These are phyloP conservation scores for Verticillium dahliae DNA, from an alignment of 2,329 filamentous ascomycete genomes.

Conservation along the genomic window DNA sequence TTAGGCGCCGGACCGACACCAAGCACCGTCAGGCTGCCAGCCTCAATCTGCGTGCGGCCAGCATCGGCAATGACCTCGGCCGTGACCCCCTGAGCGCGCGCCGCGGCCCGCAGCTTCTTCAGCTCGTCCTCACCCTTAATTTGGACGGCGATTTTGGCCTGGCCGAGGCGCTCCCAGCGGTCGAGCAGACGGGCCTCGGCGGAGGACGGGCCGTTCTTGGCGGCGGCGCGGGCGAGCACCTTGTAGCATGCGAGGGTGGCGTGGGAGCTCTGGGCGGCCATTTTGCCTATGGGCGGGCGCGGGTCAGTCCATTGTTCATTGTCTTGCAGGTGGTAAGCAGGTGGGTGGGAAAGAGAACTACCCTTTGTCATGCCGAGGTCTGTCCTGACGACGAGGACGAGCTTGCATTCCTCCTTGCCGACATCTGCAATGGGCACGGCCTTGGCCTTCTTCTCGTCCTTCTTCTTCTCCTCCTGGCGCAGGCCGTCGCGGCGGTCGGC, in stretches of 20 bases:
- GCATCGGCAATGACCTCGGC: constrained; percentile 90
- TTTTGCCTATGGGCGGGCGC: constrained; percentile 64
- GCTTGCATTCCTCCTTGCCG: constrained; percentile 76
- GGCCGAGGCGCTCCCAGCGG: constrained; percentile 80
- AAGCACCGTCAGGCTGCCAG: constrained; percentile 85
- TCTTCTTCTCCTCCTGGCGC: constrained; percentile 26
- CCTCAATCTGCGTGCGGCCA: constrained; percentile 93
- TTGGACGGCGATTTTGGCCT: constrained; percentile 92
- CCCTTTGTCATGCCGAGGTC: constrained; percentile 98
- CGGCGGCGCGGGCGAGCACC: constrained; percentile 53
- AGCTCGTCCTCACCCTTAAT: constrained; percentile 81
- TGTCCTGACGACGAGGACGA: constrained; percentile 85
- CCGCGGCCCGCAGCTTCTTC: constrained; percentile 66
- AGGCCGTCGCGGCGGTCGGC: constrained; percentile 55
- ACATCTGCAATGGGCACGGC: constrained; percentile 25
- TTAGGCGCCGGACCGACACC: constrained; percentile 78
- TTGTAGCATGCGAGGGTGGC: constrained; percentile 99
- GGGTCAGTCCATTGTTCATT: not conserved
- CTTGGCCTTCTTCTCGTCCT: constrained; percentile 32
- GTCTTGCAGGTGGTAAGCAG: not conserved
- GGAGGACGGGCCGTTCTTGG: constrained; percentile 37
- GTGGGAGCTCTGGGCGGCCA: constrained; percentile 90
- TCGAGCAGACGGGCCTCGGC: constrained; percentile 59
- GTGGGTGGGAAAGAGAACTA: constrained; percentile 27
- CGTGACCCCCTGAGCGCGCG: constrained; percentile 75